A percentile compares a stretch with the other conserved stretches of the same genome.
Conservation (phyloP, 495 filamentous ascomycete genomes). For the Penicillium roqueforti region DNA sequence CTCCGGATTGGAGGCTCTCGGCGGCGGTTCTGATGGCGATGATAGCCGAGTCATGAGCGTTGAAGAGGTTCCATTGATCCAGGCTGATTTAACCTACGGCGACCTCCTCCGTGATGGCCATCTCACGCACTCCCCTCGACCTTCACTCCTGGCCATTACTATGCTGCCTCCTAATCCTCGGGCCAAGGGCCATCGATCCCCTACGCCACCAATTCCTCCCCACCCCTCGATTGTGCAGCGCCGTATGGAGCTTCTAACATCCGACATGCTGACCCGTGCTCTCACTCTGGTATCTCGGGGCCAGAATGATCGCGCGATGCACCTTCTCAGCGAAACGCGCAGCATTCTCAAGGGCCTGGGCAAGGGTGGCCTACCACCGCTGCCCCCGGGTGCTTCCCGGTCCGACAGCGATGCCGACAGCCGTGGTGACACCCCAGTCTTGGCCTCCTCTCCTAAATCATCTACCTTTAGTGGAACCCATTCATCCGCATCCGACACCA, state of each 20-base stretch:
- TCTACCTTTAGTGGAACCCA: constrained; percentile 43
- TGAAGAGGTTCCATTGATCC: constrained; percentile 92
- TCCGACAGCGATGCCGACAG: constrained; percentile 38
- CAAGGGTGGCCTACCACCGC: constrained; percentile 91
- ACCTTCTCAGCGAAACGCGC: constrained; percentile 85
- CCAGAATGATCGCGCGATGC: constrained; percentile 89
- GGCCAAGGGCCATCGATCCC: constrained; percentile 56
- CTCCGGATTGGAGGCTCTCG: constrained; percentile 89
- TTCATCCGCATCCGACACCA: constrained; percentile 42
- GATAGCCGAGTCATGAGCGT: constrained; percentile 80
- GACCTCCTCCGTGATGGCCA: constrained; percentile 92
- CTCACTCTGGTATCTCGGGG: constrained; percentile 86
- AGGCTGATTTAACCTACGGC: constrained; percentile 90
- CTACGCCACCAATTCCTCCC: constrained; percentile 85
- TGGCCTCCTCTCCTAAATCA: constrained; percentile 36
- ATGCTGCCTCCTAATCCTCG: constrained; percentile 79
- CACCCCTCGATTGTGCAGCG: constrained; percentile 95
- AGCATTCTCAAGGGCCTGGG: constrained; percentile 94
- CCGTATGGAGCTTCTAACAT: constrained; percentile 95
- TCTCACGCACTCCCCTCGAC: constrained; percentile 79
- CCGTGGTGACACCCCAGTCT: constrained; percentile 36
- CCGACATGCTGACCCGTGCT: constrained; percentile 94
- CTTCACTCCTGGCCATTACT: constrained; percentile 93
- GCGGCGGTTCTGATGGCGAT: constrained; percentile 84
- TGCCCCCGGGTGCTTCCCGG: constrained; percentile 54